Evolutionary conservation across 805 yeast genomes (phyloP), one percentile per base, ranked within the genome.

Genomic region (Nematodospora valgi): DNA sequence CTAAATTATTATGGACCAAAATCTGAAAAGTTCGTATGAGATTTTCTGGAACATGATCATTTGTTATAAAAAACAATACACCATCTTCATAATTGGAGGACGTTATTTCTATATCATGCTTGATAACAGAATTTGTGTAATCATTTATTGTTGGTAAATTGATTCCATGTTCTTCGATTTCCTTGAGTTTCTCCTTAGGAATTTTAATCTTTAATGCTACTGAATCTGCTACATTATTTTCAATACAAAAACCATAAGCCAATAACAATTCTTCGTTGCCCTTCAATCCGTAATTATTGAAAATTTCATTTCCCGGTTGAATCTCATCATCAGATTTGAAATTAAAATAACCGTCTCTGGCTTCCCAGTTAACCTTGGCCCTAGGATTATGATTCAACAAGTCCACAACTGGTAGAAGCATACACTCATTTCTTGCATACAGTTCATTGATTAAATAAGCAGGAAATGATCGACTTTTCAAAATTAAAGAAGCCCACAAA

Each of bases 251-350:
- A 0, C 97, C 97, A 54, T 89, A 89, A 0, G 82, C 88, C 46
- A 88, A 59, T 5, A 89, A 56, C 18, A 88, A 57, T 44, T 86
- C 95, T 44, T 85, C 94, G 50, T 87, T 88, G 0, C 93, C 83
- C 56, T 87, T 88, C 35, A 84, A 78, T 2, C 96, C 97, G 56
- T 89, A 88, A 56, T 86, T 85, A 53, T 88, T 88, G 58, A 59
- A 85, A 1, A 89, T 42, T 51, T 86, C 82, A 2, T 59, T 53
- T 2, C 73, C 74, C 3, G 38, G 32, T n/a, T 46, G 33, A 20
- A 6, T 37, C 4, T 64, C 54, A 24, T 32, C 35, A 13, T 64
- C 61, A 0, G 74, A 53, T n/a, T 4, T 24, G 44, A 80, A 79
- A n/a, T 56, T 50, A 38, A 75, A 72, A 1, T 50, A 43, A 2